Base-by-base conservation (phyloP, 2,329 filamentous ascomycete species). In the Xylariomycetidae sp. region DNA sequence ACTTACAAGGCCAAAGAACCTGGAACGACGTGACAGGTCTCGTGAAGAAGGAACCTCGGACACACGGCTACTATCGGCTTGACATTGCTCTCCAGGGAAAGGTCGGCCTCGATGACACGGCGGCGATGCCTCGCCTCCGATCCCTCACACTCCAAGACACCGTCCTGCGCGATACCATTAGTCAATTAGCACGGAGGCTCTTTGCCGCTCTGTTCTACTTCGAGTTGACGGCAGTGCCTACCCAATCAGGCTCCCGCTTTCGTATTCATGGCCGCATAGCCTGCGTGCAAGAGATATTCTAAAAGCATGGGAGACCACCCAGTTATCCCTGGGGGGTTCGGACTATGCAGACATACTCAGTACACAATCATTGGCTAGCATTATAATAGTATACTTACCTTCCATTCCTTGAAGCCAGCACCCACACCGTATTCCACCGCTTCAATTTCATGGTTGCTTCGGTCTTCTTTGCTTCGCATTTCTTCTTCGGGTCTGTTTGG, bases 181-280 rank as follows among this genome's bases (percentile, higher is more conserved):
- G 32, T 11, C 18, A 39, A 11, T 13, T 36, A 13, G 29, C 30
- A 20, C 19, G 36, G 28, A 18, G 19, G 12, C 26, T 39, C 27
- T 36, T 36, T 16, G 33, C 29, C 15, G 27, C 28, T 28, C 23
- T 38, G 3, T 36, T 40, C 19, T 31, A 36, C 18, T 33, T 40
- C 18, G 20, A 40, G 27, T n/a, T 33, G 16, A 36, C 30, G 11
- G 30, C 13, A 13, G 14, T 33, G 13, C 26, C 26, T 16, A 30
- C 10, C 5, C 27, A 10, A 5, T 17, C 28, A 31, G 7, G 25
- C 15, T 31, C 18, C n/a, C 23, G 16, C 25, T 25, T 31, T 17
- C 16, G n/a, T 16, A 31, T 40, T 14, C 16, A 40, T 15, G 30
- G 30, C 16, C 6, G 25, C 12, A 28, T 33, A 12, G n/a, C n/a